Percentiles rank a stretch among this genome's conserved stretches.
phyloP scores from a whole-genome alignment of 2,329 filamentous ascomycete species.

The Cytospora piceicola region DNA sequence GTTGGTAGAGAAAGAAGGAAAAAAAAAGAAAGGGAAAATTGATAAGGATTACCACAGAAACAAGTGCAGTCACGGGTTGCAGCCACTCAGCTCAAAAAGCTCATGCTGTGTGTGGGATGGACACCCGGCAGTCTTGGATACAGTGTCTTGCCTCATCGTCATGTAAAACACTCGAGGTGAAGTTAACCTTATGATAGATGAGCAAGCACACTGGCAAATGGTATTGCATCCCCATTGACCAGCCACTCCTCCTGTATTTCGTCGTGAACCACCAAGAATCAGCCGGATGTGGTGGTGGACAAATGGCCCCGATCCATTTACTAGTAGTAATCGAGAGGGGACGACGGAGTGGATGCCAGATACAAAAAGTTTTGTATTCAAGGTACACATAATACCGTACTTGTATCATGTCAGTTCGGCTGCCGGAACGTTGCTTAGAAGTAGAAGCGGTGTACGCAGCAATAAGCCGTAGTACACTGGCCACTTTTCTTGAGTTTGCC shows the following conservation, averaged over 20 bases:
- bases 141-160: constrained; percentile 7
- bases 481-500: not conserved
- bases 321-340: not conserved
- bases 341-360: not conserved
- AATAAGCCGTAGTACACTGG: not conserved
- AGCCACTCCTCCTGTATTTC: constrained; percentile 8
- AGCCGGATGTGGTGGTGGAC: not conserved
- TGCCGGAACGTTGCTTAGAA: constrained; percentile 3
- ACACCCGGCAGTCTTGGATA: constrained; percentile 17
- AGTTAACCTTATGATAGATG: constrained; percentile 2
- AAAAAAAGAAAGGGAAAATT: not conserved
- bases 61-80: not conserved
- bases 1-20: not conserved
- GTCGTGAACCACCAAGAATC: not conserved
- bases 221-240: not conserved
- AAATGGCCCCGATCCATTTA: not conserved
- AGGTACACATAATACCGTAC: not conserved
- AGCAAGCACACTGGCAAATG: no score
- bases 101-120: constrained; percentile 20
- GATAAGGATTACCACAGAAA: not conserved
- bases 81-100: constrained; percentile 9
- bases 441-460: constrained; percentile 5
- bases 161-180: constrained; percentile 12
- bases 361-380: not conserved
- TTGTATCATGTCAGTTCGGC: not conserved